Conservation (phyloP, 1,284 basidiomycete genomes). For the Sporisorium graminicola region DNA sequence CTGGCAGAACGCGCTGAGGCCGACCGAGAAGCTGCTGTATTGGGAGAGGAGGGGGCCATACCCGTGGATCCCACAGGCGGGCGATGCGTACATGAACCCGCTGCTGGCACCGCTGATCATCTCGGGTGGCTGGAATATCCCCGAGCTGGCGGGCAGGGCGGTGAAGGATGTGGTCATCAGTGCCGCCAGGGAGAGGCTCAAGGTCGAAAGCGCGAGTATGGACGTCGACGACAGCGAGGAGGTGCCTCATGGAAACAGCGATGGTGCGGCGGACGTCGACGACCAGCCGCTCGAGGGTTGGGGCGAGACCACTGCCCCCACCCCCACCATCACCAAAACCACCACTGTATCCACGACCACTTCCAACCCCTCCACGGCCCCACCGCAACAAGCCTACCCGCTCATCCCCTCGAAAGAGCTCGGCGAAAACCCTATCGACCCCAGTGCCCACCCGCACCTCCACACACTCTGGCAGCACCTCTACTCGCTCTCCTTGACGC, state of each 20-base stretch:
- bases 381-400: slow-evolving; percentile 3
- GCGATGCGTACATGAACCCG: slow-evolving; percentile 20
- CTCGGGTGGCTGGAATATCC: slow-evolving; percentile 30
- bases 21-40: slow-evolving; percentile 39
- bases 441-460: slow-evolving; percentile 21
- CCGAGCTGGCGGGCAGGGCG: slow-evolving; percentile 5
- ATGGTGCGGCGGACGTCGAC: slow-evolving; percentile 10
- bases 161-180: background rate
- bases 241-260: no score
- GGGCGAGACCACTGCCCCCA: slow-evolving; percentile 4
- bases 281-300: slow-evolving; percentile 19
- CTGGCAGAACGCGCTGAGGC: slow-evolving; percentile 20
- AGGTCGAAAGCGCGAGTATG: background rate
- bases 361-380: background rate
- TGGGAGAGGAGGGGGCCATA: slow-evolving; percentile 31
- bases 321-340: background rate
- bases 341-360: no score
- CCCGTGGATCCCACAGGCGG: slow-evolving; percentile 17
- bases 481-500: slow-evolving; percentile 3
- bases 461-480: slow-evolving; percentile 15
- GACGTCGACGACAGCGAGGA: background rate
- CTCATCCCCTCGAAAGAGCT: slow-evolving; percentile 35
- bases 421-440: slow-evolving; percentile 41
- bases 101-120: slow-evolving; percentile 16
- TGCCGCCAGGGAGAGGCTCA: background rate